Base-by-base conservation (phyloP, 139 green algal genomes). In the Micromonas commoda region DNA sequence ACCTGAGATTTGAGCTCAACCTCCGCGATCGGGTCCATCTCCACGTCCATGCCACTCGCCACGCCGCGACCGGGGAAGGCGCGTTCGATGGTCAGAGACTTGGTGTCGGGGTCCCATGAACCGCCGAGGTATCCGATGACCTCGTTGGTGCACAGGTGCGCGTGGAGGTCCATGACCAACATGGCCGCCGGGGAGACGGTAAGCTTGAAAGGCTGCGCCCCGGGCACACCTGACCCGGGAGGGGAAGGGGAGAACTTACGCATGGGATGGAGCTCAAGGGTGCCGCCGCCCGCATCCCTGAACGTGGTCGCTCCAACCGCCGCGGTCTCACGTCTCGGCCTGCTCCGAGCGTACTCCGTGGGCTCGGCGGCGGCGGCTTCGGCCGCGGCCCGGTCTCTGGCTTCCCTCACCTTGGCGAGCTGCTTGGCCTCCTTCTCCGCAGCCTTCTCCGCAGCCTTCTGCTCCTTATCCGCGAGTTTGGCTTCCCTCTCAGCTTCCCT, bases 1-100 rank as follows among this genome's bases (percentile, higher is more conserved):
- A 96, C 93, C 28, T 80, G 37, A 2, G 76, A 37, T 37, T 80
- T 71, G 2, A 85, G 87, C 71, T 87, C 84, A 24, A 96, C 87
- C 84, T 96, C 88, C 2, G 77, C 71, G 16, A 79, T 80, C 0
- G 91, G 82, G 71, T 92, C 88, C 70, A 96, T 86, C 84, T 96
- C 90, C 68, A 70, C 63, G 29, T 70, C 63, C 6, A 9, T 33
- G 13, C 63, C 63, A 39, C 13, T 31, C 28, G 63, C 63, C 6
- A 39, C 29, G 28, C 63, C 63, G 6, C 63, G 63, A 6, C 63
- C 66, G 16, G 66, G 66, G 29, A 73, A 73, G 6, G 34, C 66
- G 6, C 21, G 16, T 21, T 39, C 34, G 33, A 73, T 51, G 5
- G 29, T 32, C 24, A 73, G 19, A 23, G 20, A 20, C 66, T 23